Percentiles rank a stretch among this genome's conserved stretches.
phyloP scores from a whole-genome alignment of 352 stramenopile species.

The Globisporangium paroecandrum region DNA sequence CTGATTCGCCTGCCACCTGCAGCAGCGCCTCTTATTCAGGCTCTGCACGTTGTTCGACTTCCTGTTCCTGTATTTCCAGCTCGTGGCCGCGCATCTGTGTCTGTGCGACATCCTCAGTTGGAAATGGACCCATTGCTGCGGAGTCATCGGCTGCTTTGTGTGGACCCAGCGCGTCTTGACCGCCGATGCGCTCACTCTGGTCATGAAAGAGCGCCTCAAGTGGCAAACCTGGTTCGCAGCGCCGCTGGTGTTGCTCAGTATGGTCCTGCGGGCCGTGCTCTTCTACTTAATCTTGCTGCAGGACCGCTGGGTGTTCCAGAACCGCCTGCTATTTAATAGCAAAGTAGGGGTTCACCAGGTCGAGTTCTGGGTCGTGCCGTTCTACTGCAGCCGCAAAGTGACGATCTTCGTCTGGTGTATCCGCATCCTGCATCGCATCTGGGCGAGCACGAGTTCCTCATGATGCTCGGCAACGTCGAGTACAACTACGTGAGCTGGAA shows the following conservation, averaged over 20 bases:
- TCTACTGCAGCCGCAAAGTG: slow-evolving; percentile 11
- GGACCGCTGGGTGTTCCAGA: slow-evolving; percentile 11
- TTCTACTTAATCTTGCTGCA: slow-evolving; percentile 12
- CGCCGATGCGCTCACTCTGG: slow-evolving; percentile 20
- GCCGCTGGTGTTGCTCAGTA: slow-evolving; percentile 8
- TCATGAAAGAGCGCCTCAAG: slow-evolving; percentile 5
- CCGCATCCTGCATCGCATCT: slow-evolving; percentile 7
- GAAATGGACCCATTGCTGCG: slow-evolving; percentile 3
- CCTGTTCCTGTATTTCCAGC: slow-evolving; percentile 18
- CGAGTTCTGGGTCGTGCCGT: slow-evolving; percentile 1
- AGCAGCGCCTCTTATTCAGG: slow-evolving; percentile 9
- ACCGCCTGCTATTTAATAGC: slow-evolving; percentile 15
- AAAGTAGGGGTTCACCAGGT: background rate
- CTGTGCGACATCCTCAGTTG: slow-evolving; percentile 14
- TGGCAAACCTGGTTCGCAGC: slow-evolving; percentile 3
- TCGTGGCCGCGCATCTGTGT: slow-evolving; percentile 11
- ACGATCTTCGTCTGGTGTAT: slow-evolving; percentile 7
- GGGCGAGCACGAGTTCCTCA: slow-evolving; percentile 5
- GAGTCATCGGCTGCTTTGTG: slow-evolving; percentile 3
- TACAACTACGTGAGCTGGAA: slow-evolving; percentile 9
- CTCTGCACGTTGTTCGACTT: slow-evolving; percentile 22
- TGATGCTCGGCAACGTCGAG: slow-evolving; percentile 13
- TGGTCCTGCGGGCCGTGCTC: slow-evolving; percentile 4
- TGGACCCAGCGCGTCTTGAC: slow-evolving; percentile 20
- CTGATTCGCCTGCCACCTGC: background rate